Conservation (phyloP, 495 filamentous ascomycete species). For the Penicillium malachiteum region DNA sequence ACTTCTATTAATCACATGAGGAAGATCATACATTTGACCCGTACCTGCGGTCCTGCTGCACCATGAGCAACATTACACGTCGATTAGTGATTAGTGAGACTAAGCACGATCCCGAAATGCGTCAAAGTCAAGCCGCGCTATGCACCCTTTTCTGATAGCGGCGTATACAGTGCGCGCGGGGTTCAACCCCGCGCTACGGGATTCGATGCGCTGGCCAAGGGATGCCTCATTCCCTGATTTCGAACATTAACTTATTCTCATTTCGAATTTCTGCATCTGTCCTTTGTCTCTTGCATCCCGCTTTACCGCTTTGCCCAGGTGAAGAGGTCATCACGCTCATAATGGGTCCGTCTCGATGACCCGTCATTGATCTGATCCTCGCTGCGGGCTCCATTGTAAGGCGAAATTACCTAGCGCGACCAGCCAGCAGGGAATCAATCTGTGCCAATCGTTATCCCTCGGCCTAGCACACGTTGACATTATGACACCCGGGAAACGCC, state of each 20-base stretch:
- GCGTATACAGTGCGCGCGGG: slow-evolving; percentile 6
- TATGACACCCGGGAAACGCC: slow-evolving; percentile 3
- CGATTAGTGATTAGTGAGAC: not conserved
- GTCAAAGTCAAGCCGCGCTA: slow-evolving; percentile 13
- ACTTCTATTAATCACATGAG: too few species aligned
- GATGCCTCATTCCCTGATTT: slow-evolving; percentile 25
- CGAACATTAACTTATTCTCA: not conserved
- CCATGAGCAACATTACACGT: not conserved
- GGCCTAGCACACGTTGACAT: not conserved
- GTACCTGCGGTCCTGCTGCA: slow-evolving; percentile 18
- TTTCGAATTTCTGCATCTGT: not conserved
- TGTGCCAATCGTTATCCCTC: slow-evolving; percentile 1
- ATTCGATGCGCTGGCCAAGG: slow-evolving; percentile 29
- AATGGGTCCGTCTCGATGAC: not conserved
- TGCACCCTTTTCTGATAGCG: slow-evolving; percentile 5
- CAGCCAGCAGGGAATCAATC: not conserved
- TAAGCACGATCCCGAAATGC: slow-evolving; percentile 10
- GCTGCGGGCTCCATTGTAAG: slow-evolving; percentile 1
- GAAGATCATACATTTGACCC: not conserved
- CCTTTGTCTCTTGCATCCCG: slow-evolving; percentile 8
- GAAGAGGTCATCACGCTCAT: not conserved
- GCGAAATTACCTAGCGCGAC: not conserved
- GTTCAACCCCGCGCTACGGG: slow-evolving; percentile 25
- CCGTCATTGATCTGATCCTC: slow-evolving; percentile 8
- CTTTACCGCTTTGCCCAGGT: slow-evolving; percentile 7